Evolutionary conservation across 345 rosid species (phyloP), one percentile per base, ranked within the genome.

Genomic region (Firmiana major): DNA sequence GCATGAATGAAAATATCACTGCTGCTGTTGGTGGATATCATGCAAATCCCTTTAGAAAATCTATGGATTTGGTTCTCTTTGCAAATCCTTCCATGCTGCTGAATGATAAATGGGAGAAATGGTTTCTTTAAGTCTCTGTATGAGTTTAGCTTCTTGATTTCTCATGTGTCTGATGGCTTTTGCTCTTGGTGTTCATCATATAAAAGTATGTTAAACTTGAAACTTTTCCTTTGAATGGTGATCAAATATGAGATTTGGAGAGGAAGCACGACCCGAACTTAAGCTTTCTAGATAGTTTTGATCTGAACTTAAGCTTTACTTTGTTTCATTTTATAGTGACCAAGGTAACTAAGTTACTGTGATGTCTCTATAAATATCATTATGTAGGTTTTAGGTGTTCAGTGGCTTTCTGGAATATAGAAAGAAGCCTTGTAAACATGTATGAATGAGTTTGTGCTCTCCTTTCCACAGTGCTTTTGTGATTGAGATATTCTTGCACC

Each of bases 51-150:
- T 69, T 46, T 46, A 16, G 38, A 46, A 26, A 46, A 12, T 68
- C 21, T 21, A 1, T 22, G 54, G 57, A 69, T 65, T 42, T 40
- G 16, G 10, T 42, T 46, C 22, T 45, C 19, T 10, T 21, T 22
- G 36, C 19, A 42, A 10, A 21, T 11, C n/a, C 11, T 67, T 45
- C 45, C 3, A 1, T 21, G 19, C 10, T 19, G 24, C 38, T 64
- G 36, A 21, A 43, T 67, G 46, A 22, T 12, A 22, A 67, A 67
- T 21, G 36, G 42, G 42, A 91, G 81, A 62, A 62, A 40, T 40
- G 42, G 42, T 8, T 40, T 40, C 42, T 40, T 40, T 6, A 65
- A 11, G 71, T 65, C 49, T 19, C 49, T n/a, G 1, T 4, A 11
- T 22, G 34, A 42, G 19, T 42, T 42, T 6, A 5, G 31, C 53